Evolutionary conservation across 768 basidiomycete species (phyloP), one percentile per base, ranked within the genome.

Genomic region (Termitomyces sp.): DNA sequence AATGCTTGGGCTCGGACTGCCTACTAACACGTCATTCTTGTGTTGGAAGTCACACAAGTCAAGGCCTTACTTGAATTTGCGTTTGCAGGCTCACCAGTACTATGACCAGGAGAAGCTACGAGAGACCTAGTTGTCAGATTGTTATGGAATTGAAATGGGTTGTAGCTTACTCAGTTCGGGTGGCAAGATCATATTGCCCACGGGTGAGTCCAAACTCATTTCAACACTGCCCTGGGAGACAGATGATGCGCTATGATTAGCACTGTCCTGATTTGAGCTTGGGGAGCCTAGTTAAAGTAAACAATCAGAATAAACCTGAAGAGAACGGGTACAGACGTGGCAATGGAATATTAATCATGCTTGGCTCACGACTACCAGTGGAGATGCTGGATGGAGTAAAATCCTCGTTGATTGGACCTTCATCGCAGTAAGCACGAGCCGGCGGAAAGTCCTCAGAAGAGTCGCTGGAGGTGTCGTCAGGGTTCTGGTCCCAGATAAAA

Each of bases 261-360:
- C 18, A 2, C 49, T 35, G 49, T n/a, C n/a, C 9, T 12, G 32
- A 9, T 35, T 33, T 11, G 49, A 50, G 8, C 16, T 33, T 6
- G 49, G 18, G 1, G 49, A 35, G 35, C 18, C 28, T 28, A 28
- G 28, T 28, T 28, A 6, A n/a, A 35, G 4, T n/a, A 2, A n/a
- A 35, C 8, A 1, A 50, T 18, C 5, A 50, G 16, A 18, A 50
- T 32, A 15, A 16, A 40, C 32, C 16, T 13, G 11, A 56, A 24
- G 42, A 24, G 55, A 56, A 45, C 16, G 3, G 32, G 11, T 51
- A 56, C 39, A 15, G 9, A 56, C 55, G 42, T 42, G 20, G 24
- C 42, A 56, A 45, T 32, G 55, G 32, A n/a, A 45, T 45, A 28
- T 56, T 56, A 11, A 56, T 56, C 11, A n/a, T 22, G 12, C 55